phyloP scores from a whole-genome alignment of 176 grass and related monocot species.

The Canna indica region DNA sequence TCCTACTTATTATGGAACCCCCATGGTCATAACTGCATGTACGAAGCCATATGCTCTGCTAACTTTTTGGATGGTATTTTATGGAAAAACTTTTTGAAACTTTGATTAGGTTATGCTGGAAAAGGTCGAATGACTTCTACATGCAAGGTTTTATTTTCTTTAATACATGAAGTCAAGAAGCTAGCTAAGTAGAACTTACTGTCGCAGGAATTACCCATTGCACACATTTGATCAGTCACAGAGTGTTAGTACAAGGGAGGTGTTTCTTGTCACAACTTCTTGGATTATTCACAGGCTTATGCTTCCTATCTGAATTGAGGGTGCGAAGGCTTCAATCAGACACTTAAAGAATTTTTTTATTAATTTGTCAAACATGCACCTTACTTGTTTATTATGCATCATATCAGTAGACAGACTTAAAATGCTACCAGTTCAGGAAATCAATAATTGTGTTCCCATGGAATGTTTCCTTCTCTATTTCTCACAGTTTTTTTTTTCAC shows the following conservation, averaged over 20 bases:
- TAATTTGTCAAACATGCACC: background rate
- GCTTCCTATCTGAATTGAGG: background rate
- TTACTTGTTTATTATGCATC: background rate
- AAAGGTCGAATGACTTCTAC: background rate
- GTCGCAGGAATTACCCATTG: background rate
- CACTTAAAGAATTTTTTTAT: background rate
- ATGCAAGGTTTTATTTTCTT: background rate
- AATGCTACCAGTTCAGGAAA: background rate
- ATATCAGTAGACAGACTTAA: background rate
- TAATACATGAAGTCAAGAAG: background rate
- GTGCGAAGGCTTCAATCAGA: background rate
- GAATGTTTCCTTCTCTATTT: too few relatives aligned
- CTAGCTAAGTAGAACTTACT: background rate
- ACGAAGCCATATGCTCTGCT: too few relatives aligned
- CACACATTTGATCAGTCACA: background rate
- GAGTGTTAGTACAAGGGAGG: background rate
- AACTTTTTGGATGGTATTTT: too few relatives aligned
- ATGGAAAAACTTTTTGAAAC: background rate
- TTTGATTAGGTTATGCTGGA: background rate
- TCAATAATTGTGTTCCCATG: too few relatives aligned
- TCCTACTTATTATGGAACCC: too few relatives aligned
- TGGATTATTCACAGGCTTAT: background rate
- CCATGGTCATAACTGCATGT: too few relatives aligned
- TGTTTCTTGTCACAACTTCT: background rate
- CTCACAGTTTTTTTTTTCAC: too few relatives aligned